Evolutionary conservation across 2,329 filamentous ascomycete species (phyloP), one percentile per base, ranked within the genome.

Genomic region (Fusarium foetens): DNA sequence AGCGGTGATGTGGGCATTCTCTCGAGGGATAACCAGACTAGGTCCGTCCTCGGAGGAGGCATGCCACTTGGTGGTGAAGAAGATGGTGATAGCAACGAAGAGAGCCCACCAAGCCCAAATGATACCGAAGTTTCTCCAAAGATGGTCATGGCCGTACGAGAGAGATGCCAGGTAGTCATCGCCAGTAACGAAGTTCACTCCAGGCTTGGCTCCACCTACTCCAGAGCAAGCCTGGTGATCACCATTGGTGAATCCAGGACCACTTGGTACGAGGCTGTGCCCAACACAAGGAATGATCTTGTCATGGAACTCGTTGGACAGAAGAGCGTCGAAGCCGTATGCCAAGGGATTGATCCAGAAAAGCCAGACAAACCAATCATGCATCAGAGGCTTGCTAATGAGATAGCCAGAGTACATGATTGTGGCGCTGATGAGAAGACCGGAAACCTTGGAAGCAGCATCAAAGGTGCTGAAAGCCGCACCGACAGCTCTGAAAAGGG

Each of bases 271-370:
- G 10, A 90, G 78, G 65, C 87, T 88, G 33, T 68, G 70, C 5
- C 81, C 83, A 6, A 84, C 84, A 63, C 88, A 90, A 2, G 83
- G 80, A 23, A 90, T 85, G 5, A 75, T 83, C 76, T 91, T 82
- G 38, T 81, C 82, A 70, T 92, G 85, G 63, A 94, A 93, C 77
- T 94, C 92, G 73, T 94, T 94, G 1, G 90, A 84, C 76, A 94
- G 84, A 1, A 94, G 79, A 0, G 87, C 87, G 71, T 93, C 90
- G 63, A 93, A 94, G 0, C 85, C 90, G 64, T 93, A 94, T 1
- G 91, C 88, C 6, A 94, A 81, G 0, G 92, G 92, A 70, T 92
- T 86, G 27, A 91, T 86, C 87, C 89, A 91, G 68, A 86, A 90
- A 6, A 91, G 78, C 90, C 90, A 92, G 6, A 83, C 81, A 29